phyloP scores from a whole-genome alignment of 208 protist species.

The Novymonas esmeraldas region DNA sequence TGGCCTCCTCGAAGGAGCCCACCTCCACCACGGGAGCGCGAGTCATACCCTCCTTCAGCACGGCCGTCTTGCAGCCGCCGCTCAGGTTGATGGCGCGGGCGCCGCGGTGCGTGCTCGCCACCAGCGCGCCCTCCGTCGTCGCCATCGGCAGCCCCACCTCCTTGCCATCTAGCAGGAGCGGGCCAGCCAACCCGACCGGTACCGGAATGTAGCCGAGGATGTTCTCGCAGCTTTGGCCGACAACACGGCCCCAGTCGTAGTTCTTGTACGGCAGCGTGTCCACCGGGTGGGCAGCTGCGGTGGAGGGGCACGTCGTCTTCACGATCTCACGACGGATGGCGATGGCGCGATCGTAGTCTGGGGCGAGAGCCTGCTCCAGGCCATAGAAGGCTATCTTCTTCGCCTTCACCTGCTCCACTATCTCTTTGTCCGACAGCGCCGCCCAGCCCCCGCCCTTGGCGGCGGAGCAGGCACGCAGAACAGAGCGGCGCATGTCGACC shows the following conservation, averaged over 20 bases:
- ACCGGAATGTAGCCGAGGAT: constrained; percentile 97
- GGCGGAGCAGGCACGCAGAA: constrained; percentile 26
- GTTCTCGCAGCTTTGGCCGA: constrained; percentile 96
- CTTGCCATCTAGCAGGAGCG: constrained; percentile 93
- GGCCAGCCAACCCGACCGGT: constrained; percentile 95
- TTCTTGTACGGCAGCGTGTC: constrained; percentile 84
- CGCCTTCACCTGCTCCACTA: constrained; percentile 65
- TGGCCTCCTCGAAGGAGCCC: constrained; percentile 71
- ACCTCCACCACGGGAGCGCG: constrained; percentile 95
- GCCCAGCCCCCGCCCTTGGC: constrained; percentile 51
- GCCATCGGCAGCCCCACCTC: constrained; percentile 95
- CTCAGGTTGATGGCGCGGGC: constrained; percentile 93
- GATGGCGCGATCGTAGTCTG: constrained; percentile 91
- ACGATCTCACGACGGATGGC: constrained; percentile 84
- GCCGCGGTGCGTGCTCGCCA: constrained; percentile 97
- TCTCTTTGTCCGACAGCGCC: constrained; percentile 65
- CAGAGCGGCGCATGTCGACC: constrained; percentile 27
- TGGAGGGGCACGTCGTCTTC: constrained; percentile 44
- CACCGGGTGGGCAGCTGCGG: constrained; percentile 41
- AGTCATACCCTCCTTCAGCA: constrained; percentile 97
- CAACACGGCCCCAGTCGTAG: constrained; percentile 91
- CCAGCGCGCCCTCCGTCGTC: constrained; percentile 97
- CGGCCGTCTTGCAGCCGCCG: constrained; percentile 88
- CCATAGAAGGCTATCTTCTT: constrained; percentile 88
- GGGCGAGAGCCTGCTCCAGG: constrained; percentile 81